Conservation (phyloP, 352 stramenopile genomes). For the Detonula confervacea region DNA sequence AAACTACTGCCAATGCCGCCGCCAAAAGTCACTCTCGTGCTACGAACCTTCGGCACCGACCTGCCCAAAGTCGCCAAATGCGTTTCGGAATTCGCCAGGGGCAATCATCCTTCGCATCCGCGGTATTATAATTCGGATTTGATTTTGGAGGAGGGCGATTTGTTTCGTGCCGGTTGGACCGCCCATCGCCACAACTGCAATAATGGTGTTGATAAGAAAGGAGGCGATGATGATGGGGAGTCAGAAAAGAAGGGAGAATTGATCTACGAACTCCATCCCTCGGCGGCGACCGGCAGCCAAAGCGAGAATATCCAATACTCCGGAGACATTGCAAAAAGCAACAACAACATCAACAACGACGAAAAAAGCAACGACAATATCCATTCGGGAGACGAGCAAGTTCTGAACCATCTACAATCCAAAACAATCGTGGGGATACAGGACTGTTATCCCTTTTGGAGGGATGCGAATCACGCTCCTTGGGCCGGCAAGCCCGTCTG, state of each 20-base stretch:
- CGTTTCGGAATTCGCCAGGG: constrained; percentile 73
- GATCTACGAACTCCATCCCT: constrained; percentile 61
- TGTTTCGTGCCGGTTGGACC: constrained; percentile 70
- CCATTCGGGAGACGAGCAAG: constrained; percentile 66
- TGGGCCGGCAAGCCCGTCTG: constrained; percentile 84
- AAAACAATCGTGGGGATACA: constrained; percentile 71
- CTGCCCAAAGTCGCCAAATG: constrained; percentile 60
- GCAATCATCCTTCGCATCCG: constrained; percentile 73
- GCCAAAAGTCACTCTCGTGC: constrained; percentile 64
- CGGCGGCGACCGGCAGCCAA: no score
- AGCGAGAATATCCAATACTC: no score
- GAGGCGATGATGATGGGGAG: constrained; percentile 6
- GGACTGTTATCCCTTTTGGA: constrained; percentile 84
- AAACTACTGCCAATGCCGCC: constrained; percentile 14
- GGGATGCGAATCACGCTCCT: constrained; percentile 57
- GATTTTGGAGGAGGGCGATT: constrained; percentile 49
- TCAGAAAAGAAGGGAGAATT: constrained; percentile 20
- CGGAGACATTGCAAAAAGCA: no score
- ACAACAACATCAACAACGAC: no score
- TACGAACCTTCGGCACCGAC: constrained; percentile 84
- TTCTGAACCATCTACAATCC: constrained; percentile 67
- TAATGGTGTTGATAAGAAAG: background rate
- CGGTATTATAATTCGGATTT: constrained; percentile 64
- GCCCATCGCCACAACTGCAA: no score
- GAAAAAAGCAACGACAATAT: constrained; percentile 4